Conservation (phyloP, 2,329 filamentous ascomycete genomes). For the Aureobasidium melanogenum region DNA sequence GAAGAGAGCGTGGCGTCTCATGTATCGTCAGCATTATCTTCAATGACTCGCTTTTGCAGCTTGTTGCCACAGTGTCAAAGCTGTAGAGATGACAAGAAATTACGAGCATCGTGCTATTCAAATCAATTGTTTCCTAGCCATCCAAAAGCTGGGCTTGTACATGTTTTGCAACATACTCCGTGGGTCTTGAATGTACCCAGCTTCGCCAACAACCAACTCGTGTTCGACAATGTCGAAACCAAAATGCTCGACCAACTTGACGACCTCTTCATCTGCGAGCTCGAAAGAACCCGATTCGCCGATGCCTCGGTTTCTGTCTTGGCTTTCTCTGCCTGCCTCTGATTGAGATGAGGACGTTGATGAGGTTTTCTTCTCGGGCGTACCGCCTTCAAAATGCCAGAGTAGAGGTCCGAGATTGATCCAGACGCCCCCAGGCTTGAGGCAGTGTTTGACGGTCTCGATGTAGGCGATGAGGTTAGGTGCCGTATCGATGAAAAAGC, state of each 20-base stretch:
- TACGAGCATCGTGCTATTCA: not conserved
- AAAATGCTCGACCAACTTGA: slow-evolving; percentile 61
- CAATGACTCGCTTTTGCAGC: not conserved
- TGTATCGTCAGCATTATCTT: not conserved
- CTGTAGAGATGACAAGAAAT: not conserved
- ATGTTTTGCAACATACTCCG: slow-evolving; percentile 78
- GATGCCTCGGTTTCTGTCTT: slow-evolving; percentile 48
- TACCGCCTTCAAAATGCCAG: slow-evolving; percentile 87
- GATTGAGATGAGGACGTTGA: not conserved
- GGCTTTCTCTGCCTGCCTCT: slow-evolving; percentile 38
- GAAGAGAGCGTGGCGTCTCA: not conserved
- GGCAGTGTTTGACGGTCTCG: slow-evolving; percentile 68
- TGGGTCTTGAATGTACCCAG: slow-evolving; percentile 77
- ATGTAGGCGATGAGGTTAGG: slow-evolving; percentile 88
- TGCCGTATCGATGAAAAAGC: slow-evolving; percentile 96
- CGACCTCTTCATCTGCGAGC: slow-evolving; percentile 79
- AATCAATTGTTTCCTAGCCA: slow-evolving; percentile 57
- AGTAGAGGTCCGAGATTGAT: slow-evolving; percentile 85
- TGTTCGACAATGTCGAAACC: slow-evolving; percentile 59
- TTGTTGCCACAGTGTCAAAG: not conserved
- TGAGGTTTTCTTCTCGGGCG: slow-evolving; percentile 28
- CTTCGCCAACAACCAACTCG: slow-evolving; percentile 45
- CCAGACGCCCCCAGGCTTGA: slow-evolving; percentile 70
- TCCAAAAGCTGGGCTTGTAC: slow-evolving; percentile 76
- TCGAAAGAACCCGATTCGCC: slow-evolving; percentile 86